Base-by-base conservation (phyloP, 345 rosid species). In the Bruguiera gymnorhiza region DNA sequence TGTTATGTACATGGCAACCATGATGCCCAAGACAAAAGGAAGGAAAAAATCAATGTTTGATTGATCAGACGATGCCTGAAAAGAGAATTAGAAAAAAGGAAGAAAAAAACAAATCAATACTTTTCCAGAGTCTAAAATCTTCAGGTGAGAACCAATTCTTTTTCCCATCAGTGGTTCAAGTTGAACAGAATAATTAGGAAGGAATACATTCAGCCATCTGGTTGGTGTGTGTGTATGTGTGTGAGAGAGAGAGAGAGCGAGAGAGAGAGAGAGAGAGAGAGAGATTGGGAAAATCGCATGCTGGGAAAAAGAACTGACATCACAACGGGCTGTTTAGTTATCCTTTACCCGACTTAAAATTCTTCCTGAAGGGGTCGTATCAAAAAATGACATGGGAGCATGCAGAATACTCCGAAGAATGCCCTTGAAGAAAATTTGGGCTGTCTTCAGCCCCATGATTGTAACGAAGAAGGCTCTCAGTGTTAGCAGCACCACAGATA, bases 351-450 rank as follows among this genome's bases (percentile, higher is more conserved):
- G 78, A 66, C 97, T 94, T 32, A 94, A 81, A 60, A 91, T 91
- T 80, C 97, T 87, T 78, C 98, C 98, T 0, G 97, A 94, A 71
- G 97, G 96, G 6, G 97, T 94, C 73, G 98, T 91, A 74, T 94
- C 98, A 36, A 94, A 94, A 77, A 94, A 94, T 1, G 97, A 89
- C 92, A 94, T 94, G 29, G 98, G 98, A 18, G 98, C 97, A 8
- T 88, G 97, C 84, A 94, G 76, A 84, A 91, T 84, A 70, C 98
- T 91, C 39, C 59, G 74, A 77, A 94, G 96, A 67, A 94, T 88
- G 70, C 84, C 89, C 18, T 65, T 58, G 63, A 94, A 91, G 78
- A 88, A 87, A 4, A 79, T 89, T 67, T 91, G 96, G 24, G 93
- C 88, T 0, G 98, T 91, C 81, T 85, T 86, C 66, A 94, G 95